Evolutionary conservation across 2,329 filamentous ascomycete species (phyloP).

Genomic region (Penicillium oxalicum): DNA sequence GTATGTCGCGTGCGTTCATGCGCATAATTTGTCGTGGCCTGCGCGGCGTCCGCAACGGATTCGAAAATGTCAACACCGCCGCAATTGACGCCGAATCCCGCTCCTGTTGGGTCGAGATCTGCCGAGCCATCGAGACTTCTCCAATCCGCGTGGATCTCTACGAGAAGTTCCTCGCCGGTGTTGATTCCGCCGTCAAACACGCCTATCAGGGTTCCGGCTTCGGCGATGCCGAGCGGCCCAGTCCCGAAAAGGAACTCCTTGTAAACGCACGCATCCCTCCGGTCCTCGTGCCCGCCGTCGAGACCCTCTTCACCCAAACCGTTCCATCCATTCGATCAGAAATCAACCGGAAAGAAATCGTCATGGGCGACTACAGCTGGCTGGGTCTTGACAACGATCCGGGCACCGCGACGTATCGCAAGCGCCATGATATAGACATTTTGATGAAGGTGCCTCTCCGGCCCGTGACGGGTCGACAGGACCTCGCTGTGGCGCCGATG

Average conservation of each 20-base stretch:
- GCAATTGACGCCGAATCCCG: slow-evolving; percentile 34
- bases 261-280: slow-evolving; percentile 48
- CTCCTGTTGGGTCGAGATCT: slow-evolving; percentile 48
- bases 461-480: slow-evolving; percentile 9
- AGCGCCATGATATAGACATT: slow-evolving; percentile 54
- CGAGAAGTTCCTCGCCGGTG: slow-evolving; percentile 57
- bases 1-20: slow-evolving; percentile 66
- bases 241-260: slow-evolving; percentile 49
- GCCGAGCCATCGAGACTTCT: slow-evolving; percentile 47
- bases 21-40: slow-evolving; percentile 63
- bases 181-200: slow-evolving; percentile 60
- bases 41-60: slow-evolving; percentile 47
- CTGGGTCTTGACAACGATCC: slow-evolving; percentile 60
- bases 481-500: slow-evolving; percentile 5
- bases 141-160: slow-evolving; percentile 57
- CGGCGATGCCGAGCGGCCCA: slow-evolving; percentile 41
- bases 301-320: slow-evolving; percentile 43
- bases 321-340: slow-evolving; percentile 54
- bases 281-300: slow-evolving; percentile 45
- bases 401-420: slow-evolving; percentile 54
- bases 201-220: slow-evolving; percentile 48
- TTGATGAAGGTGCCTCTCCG: slow-evolving; percentile 45
- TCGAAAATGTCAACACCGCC: slow-evolving; percentile 35
- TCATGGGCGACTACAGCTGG: slow-evolving; percentile 65
- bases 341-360: slow-evolving; percentile 61